Conservation (phyloP, 2,329 filamentous ascomycete species). For the Pseudocercospora eumusae region DNA sequence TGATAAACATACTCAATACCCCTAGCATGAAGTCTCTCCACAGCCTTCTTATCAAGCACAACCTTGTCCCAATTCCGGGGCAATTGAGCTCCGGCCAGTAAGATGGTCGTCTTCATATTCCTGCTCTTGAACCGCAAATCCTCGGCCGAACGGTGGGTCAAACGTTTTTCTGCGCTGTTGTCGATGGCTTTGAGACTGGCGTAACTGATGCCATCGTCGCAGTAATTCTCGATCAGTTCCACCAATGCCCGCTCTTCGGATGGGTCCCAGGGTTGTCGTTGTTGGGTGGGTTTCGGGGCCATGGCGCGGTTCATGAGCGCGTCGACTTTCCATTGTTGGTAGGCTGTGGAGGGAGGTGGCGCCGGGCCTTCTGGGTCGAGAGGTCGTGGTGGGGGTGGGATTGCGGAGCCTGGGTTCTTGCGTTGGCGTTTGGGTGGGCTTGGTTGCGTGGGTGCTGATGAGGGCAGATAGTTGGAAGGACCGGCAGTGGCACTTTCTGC, state of each 20-base stretch:
- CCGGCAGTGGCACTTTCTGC: constrained; percentile 15
- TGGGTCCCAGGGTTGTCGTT: constrained; percentile 40
- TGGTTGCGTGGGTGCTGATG: constrained; percentile 10
- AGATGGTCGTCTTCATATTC: constrained; percentile 52
- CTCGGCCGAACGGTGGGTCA: constrained; percentile 51
- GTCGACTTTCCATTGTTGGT: constrained; percentile 28
- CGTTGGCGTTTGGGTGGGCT: constrained; percentile 32
- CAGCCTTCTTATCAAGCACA: constrained; percentile 46
- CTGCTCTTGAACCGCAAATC: constrained; percentile 51
- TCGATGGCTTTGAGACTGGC: constrained; percentile 46
- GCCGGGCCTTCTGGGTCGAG: constrained; percentile 20
- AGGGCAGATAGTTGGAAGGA: constrained; percentile 11
- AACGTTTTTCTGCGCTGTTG: constrained; percentile 32
- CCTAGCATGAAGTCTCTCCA: constrained; percentile 36
- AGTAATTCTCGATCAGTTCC: constrained; percentile 50
- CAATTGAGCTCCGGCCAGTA: constrained; percentile 44
- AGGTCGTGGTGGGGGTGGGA: constrained; percentile 31
- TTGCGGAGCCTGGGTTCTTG: constrained; percentile 37
- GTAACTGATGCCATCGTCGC: constrained; percentile 47
- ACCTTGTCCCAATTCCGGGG: constrained; percentile 50
- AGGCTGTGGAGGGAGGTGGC: constrained; percentile 12
- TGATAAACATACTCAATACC: constrained; percentile 35
- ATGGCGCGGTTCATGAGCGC: constrained; percentile 29
- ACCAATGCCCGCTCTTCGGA: constrained; percentile 49
- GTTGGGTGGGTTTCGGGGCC: constrained; percentile 22